These are phyloP conservation scores for Candida lessepsii DNA, from an alignment of 805 yeast species.

Conservation along the genomic window DNA sequence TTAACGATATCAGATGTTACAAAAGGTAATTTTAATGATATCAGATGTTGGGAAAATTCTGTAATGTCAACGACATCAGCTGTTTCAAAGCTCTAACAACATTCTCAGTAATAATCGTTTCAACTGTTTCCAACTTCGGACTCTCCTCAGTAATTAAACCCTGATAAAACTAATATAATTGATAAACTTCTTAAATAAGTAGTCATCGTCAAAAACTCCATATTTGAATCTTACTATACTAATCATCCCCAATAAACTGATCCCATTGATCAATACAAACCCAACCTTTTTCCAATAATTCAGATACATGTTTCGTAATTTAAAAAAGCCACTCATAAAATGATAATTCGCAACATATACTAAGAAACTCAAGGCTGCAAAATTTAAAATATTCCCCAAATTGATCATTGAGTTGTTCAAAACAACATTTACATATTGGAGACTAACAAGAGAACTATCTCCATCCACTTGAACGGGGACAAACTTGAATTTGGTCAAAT, in stretches of 20 bases:
- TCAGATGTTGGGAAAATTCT: too few species aligned
- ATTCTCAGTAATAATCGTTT: too few species aligned
- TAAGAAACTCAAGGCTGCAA: slow-evolving; percentile 20
- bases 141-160: too few species aligned
- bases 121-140: too few species aligned
- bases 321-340: slow-evolving; percentile 50
- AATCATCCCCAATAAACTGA: slow-evolving; percentile 35
- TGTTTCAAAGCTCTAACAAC: too few species aligned
- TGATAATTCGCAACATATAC: slow-evolving; percentile 44
- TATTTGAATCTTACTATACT: slow-evolving; percentile 31
- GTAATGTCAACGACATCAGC: too few species aligned
- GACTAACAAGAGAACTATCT: slow-evolving; percentile 55
- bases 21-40: too few species aligned
- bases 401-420: slow-evolving; percentile 15
- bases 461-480: slow-evolving; percentile 59
- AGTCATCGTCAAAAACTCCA: slow-evolving; percentile 19
- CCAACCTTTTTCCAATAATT: slow-evolving; percentile 43
- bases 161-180: slow-evolving; percentile 22
- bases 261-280: slow-evolving; percentile 37
- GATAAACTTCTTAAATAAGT: slow-evolving; percentile 22
- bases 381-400: slow-evolving; percentile 26
- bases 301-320: slow-evolving; percentile 42
- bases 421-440: slow-evolving; percentile 43
- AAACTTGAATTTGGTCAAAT: slow-evolving; percentile 46
- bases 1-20: too few species aligned